These are phyloP conservation scores for Rubia balearica DNA, from an alignment of 305 asterid species.

Conservation along the genomic window DNA sequence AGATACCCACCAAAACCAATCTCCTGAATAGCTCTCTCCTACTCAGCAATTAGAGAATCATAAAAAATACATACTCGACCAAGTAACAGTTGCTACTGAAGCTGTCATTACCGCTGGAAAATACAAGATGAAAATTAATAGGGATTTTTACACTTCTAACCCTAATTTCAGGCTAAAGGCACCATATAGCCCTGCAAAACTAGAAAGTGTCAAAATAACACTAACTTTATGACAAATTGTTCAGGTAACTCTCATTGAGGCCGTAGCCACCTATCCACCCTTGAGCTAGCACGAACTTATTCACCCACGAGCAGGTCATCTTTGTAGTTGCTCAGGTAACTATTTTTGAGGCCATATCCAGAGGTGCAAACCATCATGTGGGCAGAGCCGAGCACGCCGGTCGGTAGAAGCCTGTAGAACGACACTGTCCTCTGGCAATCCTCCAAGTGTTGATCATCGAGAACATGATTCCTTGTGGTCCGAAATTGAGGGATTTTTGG, in stretches of 20 bases:
- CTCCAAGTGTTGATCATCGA: conserved; percentile 83
- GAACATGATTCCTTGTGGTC: conserved; percentile 93
- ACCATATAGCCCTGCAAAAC: no score
- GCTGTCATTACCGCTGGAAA: no score
- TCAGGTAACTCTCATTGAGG: conserved; percentile 60
- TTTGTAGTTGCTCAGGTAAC: conserved; percentile 58
- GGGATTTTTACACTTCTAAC: no score
- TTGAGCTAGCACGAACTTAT: conserved; percentile 41
- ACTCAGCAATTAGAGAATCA: no score
- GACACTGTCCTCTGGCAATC: conserved; percentile 69
- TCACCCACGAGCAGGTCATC: conserved; percentile 39
- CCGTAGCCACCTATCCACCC: conserved; percentile 62
- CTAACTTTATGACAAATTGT: conserved; percentile 15
- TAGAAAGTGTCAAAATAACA: no score
- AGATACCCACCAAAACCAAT: no score
- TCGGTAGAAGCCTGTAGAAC: conserved; percentile 65
- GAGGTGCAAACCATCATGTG: conserved; percentile 81
- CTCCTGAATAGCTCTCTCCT: no score
- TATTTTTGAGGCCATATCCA: conserved; percentile 62
- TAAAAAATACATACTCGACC: no score
- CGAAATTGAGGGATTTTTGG: conserved; percentile 87
- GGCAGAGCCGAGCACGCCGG: conserved; percentile 81
- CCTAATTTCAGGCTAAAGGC: no score
- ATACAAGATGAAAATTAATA: no score
- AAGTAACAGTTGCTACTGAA: no score